Evolutionary conservation across 257 asterid genomes (phyloP).

Genomic region (Lycium barbarum): DNA sequence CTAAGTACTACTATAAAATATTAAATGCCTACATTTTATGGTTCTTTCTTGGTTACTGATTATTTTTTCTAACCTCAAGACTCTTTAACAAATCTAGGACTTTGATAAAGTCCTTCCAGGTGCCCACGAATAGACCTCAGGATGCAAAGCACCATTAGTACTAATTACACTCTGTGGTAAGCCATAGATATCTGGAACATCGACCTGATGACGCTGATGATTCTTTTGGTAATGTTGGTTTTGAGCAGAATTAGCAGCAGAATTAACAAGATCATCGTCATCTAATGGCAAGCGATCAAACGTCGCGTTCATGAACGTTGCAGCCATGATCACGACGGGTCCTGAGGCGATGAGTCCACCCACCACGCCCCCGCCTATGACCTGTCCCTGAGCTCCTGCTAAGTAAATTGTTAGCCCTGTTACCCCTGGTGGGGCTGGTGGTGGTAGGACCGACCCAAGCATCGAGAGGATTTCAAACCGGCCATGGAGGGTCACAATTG

Average conservation of each 20-base stretch:
- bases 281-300: slow-evolving; percentile 80
- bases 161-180: slow-evolving; percentile 66
- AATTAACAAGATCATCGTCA: slow-evolving; percentile 51
- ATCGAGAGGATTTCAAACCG: slow-evolving; percentile 79
- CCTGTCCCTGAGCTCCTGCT: slow-evolving; percentile 92
- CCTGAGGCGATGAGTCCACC: slow-evolving; percentile 90
- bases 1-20: background rate
- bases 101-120: slow-evolving; percentile 55
- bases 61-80: background rate
- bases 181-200: slow-evolving; percentile 63
- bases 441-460: slow-evolving; percentile 82
- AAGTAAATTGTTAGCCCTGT: slow-evolving; percentile 77
- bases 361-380: slow-evolving; percentile 81
- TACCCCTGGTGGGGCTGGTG: slow-evolving; percentile 89
- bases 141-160: slow-evolving; percentile 54
- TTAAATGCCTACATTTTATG: background rate
- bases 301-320: slow-evolving; percentile 80
- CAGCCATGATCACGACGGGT: slow-evolving; percentile 94
- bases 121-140: slow-evolving; percentile 65
- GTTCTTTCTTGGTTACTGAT: background rate
- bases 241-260: slow-evolving; percentile 35
- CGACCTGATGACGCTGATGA: slow-evolving; percentile 60
- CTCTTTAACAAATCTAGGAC: slow-evolving; percentile 37
- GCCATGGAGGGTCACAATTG: slow-evolving; percentile 83
- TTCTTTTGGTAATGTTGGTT: slow-evolving; percentile 54